Evolutionary conservation across 177 flowering plant genomes (phyloP).

Genomic region (Vitis hybrid): DNA sequence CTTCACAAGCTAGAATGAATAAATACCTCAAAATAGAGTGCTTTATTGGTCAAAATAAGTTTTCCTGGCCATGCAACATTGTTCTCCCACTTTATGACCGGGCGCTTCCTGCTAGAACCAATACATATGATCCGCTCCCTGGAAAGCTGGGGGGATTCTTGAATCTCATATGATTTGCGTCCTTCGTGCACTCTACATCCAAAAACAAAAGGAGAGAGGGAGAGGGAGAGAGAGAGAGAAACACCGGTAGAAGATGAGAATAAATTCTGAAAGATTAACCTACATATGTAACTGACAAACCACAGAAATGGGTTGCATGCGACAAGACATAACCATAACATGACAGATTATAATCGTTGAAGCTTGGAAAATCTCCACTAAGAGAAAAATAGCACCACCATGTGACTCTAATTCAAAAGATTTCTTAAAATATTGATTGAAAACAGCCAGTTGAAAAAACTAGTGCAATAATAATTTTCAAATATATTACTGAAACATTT

Average conservation of each 20-base stretch:
- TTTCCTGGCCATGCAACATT: slow-evolving; percentile 97
- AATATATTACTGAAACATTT: too few relatives aligned
- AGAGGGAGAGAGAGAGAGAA: too few relatives aligned
- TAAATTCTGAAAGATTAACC: neutral
- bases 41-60: slow-evolving; percentile 76
- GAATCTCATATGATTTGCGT: slow-evolving; percentile 54
- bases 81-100: slow-evolving; percentile 92
- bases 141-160: slow-evolving; percentile 35
- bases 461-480: too few relatives aligned
- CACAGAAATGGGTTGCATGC: neutral
- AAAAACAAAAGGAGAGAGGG: neutral
- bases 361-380: too few relatives aligned
- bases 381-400: too few relatives aligned
- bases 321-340: neutral
- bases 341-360: too few relatives aligned
- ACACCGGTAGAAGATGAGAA: slow-evolving; percentile 5
- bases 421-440: too few relatives aligned
- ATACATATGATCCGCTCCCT: slow-evolving; percentile 68
- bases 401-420: too few relatives aligned
- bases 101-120: slow-evolving; percentile 77
- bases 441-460: too few relatives aligned
- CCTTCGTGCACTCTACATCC: slow-evolving; percentile 76
- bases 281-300: neutral
- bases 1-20: neutral
- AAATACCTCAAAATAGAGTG: slow-evolving; percentile 93